Percentiles rank a stretch among this genome's conserved stretches.
Conservation (phyloP, 176 grass and related monocot species). For the Ensete ventricosum region DNA sequence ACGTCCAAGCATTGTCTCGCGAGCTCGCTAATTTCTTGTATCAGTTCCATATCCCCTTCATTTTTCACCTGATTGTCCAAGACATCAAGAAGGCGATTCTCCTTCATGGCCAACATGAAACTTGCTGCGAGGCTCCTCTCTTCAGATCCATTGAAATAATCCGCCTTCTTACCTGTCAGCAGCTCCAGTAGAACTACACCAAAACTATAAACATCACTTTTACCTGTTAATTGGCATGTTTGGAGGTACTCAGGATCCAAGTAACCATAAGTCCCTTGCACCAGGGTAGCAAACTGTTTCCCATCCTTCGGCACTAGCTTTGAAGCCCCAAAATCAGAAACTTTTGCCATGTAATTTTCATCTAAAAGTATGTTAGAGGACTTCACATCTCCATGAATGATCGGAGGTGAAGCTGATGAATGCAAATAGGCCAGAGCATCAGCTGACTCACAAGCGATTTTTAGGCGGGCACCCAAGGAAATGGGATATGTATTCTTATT, state of each 20-base stretch:
- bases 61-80: not conserved
- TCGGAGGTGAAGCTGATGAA: constrained; percentile 6
- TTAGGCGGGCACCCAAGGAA: not conserved
- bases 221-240: constrained; percentile 1
- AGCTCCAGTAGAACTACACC: constrained; percentile 1
- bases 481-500: not conserved
- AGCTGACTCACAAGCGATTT: not conserved
- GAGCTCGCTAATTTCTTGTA: not conserved
- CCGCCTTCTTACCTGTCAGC: not conserved
- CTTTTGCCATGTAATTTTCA: constrained; percentile 1
- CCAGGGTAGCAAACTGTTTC: not conserved
- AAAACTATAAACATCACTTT: constrained; percentile 18
- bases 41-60: not conserved
- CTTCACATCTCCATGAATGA: constrained; percentile 11
- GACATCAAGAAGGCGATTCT: not conserved
- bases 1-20: not conserved
- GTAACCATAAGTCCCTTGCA: constrained; percentile 9
- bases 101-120: not conserved
- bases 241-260: constrained; percentile 6
- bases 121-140: not conserved
- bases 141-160: not conserved
- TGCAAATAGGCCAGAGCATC: constrained; percentile 14
- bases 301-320: not conserved
- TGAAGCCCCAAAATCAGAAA: constrained; percentile 12
- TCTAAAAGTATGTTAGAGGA: constrained; percentile 7